Conservation (phyloP, 2,329 filamentous ascomycete genomes). For the Paecilomyces formosus region DNA sequence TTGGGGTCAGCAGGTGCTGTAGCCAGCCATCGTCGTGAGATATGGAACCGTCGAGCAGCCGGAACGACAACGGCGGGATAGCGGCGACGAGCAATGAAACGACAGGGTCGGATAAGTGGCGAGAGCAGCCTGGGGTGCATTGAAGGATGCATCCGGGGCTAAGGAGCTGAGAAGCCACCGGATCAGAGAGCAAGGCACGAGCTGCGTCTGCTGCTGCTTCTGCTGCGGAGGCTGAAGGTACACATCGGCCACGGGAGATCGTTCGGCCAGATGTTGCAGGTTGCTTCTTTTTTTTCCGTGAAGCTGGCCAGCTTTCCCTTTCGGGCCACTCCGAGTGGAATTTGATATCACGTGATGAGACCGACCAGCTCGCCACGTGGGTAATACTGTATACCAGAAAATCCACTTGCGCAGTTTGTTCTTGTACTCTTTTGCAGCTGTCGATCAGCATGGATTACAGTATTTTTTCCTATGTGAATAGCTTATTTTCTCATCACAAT, state of each 20-base stretch:
- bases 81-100: constrained; percentile 29
- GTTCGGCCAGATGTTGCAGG: neutral
- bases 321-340: neutral
- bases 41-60: constrained; percentile 24
- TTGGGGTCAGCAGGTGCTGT: constrained; percentile 21
- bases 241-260: neutral
- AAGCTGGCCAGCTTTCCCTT: neutral
- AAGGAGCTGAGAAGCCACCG: constrained; percentile 12
- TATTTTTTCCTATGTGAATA: no score
- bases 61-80: constrained; percentile 19
- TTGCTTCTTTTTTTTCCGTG: neutral
- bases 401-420: neutral
- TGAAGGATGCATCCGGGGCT: constrained; percentile 29
- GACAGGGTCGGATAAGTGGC: constrained; percentile 24
- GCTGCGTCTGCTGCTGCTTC: constrained; percentile 13
- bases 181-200: constrained; percentile 8
- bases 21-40: constrained; percentile 21
- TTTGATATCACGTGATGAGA: neutral
- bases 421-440: no score
- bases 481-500: no score
- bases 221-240: constrained; percentile 5
- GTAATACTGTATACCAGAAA: neutral
- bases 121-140: constrained; percentile 31
- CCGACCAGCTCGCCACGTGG: neutral
- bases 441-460: no score